Conservation (phyloP, 495 filamentous ascomycete genomes). For the Staphylotrichum tortipilum region DNA sequence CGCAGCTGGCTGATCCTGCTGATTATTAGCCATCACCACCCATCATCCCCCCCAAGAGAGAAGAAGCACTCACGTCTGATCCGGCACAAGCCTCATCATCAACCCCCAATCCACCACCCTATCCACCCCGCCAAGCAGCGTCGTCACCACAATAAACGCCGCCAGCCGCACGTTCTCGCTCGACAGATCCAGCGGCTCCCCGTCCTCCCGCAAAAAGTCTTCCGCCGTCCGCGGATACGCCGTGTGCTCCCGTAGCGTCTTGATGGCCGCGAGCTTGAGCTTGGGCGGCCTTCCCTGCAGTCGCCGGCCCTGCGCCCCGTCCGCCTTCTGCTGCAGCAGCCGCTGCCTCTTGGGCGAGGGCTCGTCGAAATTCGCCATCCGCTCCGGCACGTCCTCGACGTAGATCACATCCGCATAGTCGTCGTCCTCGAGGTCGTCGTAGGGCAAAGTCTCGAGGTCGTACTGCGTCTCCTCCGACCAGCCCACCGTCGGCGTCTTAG, state of each 20-base stretch:
- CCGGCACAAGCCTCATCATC: slow-evolving; percentile 56
- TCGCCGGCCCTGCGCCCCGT: slow-evolving; percentile 5
- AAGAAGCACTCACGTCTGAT: slow-evolving; percentile 30
- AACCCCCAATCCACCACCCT: slow-evolving; percentile 65
- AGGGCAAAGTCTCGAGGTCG: slow-evolving; percentile 35
- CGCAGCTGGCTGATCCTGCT: slow-evolving; percentile 42
- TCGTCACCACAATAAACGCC: slow-evolving; percentile 65
- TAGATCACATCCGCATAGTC: slow-evolving; percentile 15
- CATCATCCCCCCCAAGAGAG: no score
- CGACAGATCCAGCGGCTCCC: slow-evolving; percentile 28
- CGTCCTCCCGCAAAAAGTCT: slow-evolving; percentile 31
- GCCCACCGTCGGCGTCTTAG: slow-evolving; percentile 17
- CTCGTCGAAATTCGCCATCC: not conserved
- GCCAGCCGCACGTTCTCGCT: slow-evolving; percentile 46
- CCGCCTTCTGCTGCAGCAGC: slow-evolving; percentile 2
- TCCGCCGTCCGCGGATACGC: slow-evolving; percentile 27
- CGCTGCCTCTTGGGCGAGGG: slow-evolving; percentile 10
- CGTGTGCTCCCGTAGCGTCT: slow-evolving; percentile 32
- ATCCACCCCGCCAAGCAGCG: slow-evolving; percentile 64
- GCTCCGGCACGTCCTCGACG: not conserved
- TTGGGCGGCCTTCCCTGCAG: slow-evolving; percentile 17
- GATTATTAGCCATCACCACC: not conserved
- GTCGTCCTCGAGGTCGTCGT: slow-evolving; percentile 27
- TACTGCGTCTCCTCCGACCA: slow-evolving; percentile 32
- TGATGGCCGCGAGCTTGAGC: slow-evolving; percentile 26